These are phyloP conservation scores for Opeltia flavorubescens DNA, from an alignment of 495 filamentous ascomycete genomes.

Conservation along the genomic window DNA sequence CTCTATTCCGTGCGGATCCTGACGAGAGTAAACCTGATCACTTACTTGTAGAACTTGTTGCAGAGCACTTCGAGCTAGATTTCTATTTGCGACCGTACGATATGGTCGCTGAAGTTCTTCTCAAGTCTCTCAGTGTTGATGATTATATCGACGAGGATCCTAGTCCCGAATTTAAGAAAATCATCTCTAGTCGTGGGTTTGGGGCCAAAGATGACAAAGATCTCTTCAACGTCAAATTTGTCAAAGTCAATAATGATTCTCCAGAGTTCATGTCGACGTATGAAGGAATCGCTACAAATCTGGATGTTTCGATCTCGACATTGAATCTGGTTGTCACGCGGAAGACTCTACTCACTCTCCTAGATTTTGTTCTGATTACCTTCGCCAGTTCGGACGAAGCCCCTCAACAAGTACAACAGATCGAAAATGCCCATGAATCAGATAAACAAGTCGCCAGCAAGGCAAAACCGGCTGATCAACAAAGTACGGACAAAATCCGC, in stretches of 20 bases:
- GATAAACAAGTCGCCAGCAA: conserved; percentile 9
- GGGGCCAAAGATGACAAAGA: conserved; percentile 59
- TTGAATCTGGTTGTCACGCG: conserved; percentile 92
- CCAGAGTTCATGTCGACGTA: conserved; percentile 86
- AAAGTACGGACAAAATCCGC: conserved; percentile 42
- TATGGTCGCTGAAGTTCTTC: conserved; percentile 76
- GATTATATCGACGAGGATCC: conserved; percentile 88
- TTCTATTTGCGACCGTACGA: conserved; percentile 81
- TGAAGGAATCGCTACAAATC: conserved; percentile 82
- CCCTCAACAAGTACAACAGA: conserved; percentile 24
- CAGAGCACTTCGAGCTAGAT: conserved; percentile 75
- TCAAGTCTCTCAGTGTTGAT: conserved; percentile 80
- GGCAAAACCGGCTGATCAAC: conserved; percentile 16
- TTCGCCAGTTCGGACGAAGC: conserved; percentile 61
- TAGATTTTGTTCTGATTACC: conserved; percentile 91
- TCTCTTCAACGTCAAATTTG: conserved; percentile 75
- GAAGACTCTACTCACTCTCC: conserved; percentile 81
- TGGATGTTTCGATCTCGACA: conserved; percentile 83
- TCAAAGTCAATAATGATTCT: conserved; percentile 78
- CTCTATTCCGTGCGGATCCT: conserved; percentile 74
- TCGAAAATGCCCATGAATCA: conserved; percentile 23
- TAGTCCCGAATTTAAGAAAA: conserved; percentile 85
- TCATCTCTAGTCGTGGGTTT: conserved; percentile 76
- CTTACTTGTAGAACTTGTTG: conserved; percentile 78
- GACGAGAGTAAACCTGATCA: conserved; percentile 63